Conservation (phyloP, 257 asterid species). For the Eustoma russellianum region DNA sequence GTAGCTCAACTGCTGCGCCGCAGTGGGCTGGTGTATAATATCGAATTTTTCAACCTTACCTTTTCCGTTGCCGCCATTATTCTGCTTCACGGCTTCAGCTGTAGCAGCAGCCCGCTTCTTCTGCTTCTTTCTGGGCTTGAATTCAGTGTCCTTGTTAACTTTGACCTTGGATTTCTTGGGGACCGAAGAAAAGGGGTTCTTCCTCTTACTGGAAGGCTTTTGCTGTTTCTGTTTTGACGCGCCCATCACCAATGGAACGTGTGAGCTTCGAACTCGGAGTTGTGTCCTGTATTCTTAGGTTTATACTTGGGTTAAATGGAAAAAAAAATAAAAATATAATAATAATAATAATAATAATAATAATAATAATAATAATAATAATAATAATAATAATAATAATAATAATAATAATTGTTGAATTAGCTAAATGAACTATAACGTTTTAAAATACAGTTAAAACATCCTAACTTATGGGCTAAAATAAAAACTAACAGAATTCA, state of each 20-base stretch:
- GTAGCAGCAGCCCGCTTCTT: neutral
- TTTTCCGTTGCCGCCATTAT: neutral
- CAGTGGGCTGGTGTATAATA: constrained; percentile 30
- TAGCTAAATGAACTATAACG: too few species aligned
- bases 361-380: too few species aligned
- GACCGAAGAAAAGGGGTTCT: neutral
- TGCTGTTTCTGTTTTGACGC: constrained; percentile 3
- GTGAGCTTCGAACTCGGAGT: too few species aligned
- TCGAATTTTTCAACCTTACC: constrained; percentile 11
- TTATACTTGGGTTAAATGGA: too few species aligned
- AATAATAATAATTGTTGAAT: too few species aligned
- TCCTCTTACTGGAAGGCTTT: neutral
- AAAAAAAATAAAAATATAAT: too few species aligned
- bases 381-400: too few species aligned
- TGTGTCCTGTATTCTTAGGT: too few species aligned
- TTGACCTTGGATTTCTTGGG: constrained; percentile 5
- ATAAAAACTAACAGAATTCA: too few species aligned
- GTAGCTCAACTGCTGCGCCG: constrained; percentile 57
- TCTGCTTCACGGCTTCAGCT: neutral
- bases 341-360: too few species aligned
- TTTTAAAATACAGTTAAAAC: too few species aligned
- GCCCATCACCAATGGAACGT: constrained; percentile 8
- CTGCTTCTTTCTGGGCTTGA: neutral
- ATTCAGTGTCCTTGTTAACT: constrained; percentile 1
- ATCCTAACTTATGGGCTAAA: too few species aligned